These are phyloP conservation scores for Didymella segeticola DNA, from an alignment of 2,329 filamentous ascomycete species.

Conservation along the genomic window DNA sequence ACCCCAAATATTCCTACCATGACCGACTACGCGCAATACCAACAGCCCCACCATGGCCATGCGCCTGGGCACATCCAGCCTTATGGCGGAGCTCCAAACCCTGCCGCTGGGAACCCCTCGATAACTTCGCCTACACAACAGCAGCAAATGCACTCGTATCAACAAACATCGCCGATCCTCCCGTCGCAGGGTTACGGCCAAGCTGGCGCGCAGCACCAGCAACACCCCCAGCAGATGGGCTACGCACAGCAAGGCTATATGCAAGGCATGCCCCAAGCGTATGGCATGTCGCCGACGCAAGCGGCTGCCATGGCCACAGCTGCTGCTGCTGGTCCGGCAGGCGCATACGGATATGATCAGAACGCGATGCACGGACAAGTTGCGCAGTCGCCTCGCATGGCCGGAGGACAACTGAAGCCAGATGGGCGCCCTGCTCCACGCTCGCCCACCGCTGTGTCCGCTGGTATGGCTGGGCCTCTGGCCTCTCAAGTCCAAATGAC, in stretches of 20 bases:
- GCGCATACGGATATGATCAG: conserved; percentile 68
- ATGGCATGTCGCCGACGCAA: conserved; percentile 82
- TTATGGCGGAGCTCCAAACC: conserved; percentile 47
- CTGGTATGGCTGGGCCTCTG: conserved; percentile 57
- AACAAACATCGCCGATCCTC: conserved; percentile 79
- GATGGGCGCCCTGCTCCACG: conserved; percentile 73
- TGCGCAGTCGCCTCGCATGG: conserved; percentile 74
- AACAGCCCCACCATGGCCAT: conserved; percentile 55
- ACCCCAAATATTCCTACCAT: conserved; percentile 32
- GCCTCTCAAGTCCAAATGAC: conserved; percentile 50
- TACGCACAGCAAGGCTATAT: conserved; percentile 83
- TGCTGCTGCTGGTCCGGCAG: conserved; percentile 80
- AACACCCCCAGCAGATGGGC: conserved; percentile 74
- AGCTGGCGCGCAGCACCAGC: conserved; percentile 65
- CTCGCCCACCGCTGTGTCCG: conserved; percentile 75
- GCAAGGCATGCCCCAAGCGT: conserved; percentile 73
- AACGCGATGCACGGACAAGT: conserved; percentile 67
- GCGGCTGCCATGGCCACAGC: conserved; percentile 94
- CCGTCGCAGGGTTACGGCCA: conserved; percentile 75
- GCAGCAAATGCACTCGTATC: conserved; percentile 56
- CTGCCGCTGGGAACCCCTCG: conserved; percentile 48
- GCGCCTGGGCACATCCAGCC: conserved; percentile 50
- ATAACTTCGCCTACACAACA: conserved; percentile 76
- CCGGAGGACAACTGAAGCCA: conserved; percentile 70
- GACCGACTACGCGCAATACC: conserved; percentile 60